Base-by-base conservation (phyloP, 1,139 yeast genomes). In the Hansenula anomala region DNA sequence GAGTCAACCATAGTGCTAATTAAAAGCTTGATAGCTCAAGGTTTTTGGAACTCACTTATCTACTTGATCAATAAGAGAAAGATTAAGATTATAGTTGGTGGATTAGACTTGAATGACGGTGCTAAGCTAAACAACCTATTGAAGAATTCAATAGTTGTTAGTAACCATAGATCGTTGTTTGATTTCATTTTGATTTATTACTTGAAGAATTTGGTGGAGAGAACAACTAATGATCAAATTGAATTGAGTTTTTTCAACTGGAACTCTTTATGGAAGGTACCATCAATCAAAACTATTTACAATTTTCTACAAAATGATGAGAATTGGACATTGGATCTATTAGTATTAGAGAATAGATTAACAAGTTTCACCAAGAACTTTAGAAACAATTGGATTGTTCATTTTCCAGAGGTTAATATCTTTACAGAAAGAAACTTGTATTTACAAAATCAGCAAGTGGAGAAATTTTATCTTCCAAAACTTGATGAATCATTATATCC, bases 331-430 rank as follows among this genome's bases (percentile, higher is more conserved):
- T 55, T 78, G 33, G 74, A 71, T 34, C 49, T 60, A 5, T 16
- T 28, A 16, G n/a, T 8, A 13, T 28, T 16, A n/a, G 18, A 18
- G 11, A 18, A n/a, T 4, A 23, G 11, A 10, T 4, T 23, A 8
- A 23, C 13, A 8, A 23, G 13, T 23, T 12, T 23, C 4, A 23
- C 13, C 7, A 23, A 11, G 25, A 23, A 23, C 11, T 23, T 33
- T 25, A 46, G 32, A 10, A 38, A 43, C 33, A 50, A 51, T 26
- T 80, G 86, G 86, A 50, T 80, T 6, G 71, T 75, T 2, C 45
- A 80, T 10, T 83, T 83, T 44, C 92, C 94, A 0, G 94, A 84
- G 56, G 90, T 82, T 3, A 84, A 83, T 52, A 75, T 82, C 4
- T 72, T 75, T 60, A 73, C 79, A 0, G 59, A 66, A 6, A 69